Base-by-base conservation (phyloP, 2,329 filamentous ascomycete genomes). In the Colletotrichum endophyticum region DNA sequence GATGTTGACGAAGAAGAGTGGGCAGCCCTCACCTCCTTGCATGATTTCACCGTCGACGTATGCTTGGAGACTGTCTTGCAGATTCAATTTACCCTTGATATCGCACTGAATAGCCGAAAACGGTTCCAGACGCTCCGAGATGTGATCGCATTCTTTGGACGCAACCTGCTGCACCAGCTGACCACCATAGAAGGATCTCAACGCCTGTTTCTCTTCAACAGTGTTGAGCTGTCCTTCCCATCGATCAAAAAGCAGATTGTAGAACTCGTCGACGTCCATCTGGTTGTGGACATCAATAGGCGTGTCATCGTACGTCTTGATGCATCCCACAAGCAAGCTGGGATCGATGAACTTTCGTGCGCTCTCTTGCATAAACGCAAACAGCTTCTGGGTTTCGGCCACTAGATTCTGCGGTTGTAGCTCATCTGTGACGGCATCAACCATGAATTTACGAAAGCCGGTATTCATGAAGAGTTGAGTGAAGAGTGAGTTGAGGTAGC, bases 231-330 rank as follows among this genome's bases (percentile, higher is more conserved):
- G 95, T 11, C 92, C 91, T 82, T 99, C 98, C 91, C 96, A 96
- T 30, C 96, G 92, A 83, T 98, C 96, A 80, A 99, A 97, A 0
- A 99, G 90, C 6, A 98, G 90, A 81, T 97, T 98, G 87, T 98
- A 99, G 83, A 99, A 99, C 83, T 98, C 96, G 80, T 99, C 97
- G 7, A 98, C 97, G 82, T 99, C 97, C 95, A 99, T 99, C 84
- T 99, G 97, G 75, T 95, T 92, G 72, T 93, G 92, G 30, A 98
- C 93, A 83, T 99, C 96, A 78, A 99, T 98, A 19, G 91, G 89
- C 3, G 92, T 90, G 74, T 96, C 94, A 44, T 98, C 95, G 74
- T 96, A 96, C 0, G 94, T 96, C 80, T 92, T 94, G 81, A 99
- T 95, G 56, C 92, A 93, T 39, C 89, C 89, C 16, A 97, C 94